These are phyloP conservation scores for Verticillium zaregamsianum DNA, from an alignment of 2,329 filamentous ascomycete genomes.

Conservation along the genomic window DNA sequence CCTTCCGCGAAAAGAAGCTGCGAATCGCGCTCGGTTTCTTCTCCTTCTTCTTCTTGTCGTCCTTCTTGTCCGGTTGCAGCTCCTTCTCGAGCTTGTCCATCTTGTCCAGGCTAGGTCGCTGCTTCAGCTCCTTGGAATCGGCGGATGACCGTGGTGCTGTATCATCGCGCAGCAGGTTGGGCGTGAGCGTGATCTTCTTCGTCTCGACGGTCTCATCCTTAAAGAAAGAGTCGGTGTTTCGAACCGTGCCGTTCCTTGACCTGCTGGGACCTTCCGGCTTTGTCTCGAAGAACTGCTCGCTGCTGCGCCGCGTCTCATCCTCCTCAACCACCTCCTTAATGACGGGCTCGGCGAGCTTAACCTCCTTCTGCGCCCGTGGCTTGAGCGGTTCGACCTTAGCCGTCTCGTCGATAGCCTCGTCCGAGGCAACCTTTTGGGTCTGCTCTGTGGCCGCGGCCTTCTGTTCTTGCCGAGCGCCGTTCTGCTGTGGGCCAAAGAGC, in stretches of 20 bases:
- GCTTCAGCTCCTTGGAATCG: slow-evolving; percentile 53
- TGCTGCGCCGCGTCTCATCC: slow-evolving; percentile 40
- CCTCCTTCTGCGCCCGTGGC: slow-evolving; percentile 37
- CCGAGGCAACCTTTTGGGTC: slow-evolving; percentile 25
- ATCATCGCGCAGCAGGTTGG: slow-evolving; percentile 86
- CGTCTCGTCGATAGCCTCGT: slow-evolving; percentile 41
- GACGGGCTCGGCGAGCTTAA: slow-evolving; percentile 20
- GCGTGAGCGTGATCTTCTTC: slow-evolving; percentile 94
- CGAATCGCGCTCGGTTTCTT: slow-evolving; percentile 53
- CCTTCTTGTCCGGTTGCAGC: slow-evolving; percentile 60
- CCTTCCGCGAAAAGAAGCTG: slow-evolving; percentile 59
- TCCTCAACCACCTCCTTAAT: slow-evolving; percentile 27
- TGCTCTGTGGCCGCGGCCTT: slow-evolving; percentile 18
- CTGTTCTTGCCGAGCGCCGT: slow-evolving; percentile 18
- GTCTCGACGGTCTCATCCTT: slow-evolving; percentile 94
- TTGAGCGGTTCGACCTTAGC: slow-evolving; percentile 55
- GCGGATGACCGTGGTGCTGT: slow-evolving; percentile 40
- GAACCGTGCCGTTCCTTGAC: slow-evolving; percentile 79
- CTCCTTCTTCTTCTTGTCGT: slow-evolving; percentile 73
- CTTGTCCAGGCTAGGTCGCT: slow-evolving; percentile 67
- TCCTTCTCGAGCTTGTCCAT: slow-evolving; percentile 58
- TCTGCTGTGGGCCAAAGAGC: slow-evolving; percentile 27
- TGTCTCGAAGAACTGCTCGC: slow-evolving; percentile 63
- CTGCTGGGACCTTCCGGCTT: slow-evolving; percentile 51
- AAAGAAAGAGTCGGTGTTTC: slow-evolving; percentile 96